Evolutionary conservation across 768 basidiomycete genomes (phyloP), one percentile per base, ranked within the genome.

Genomic region (Hygrocybe coccinea): DNA sequence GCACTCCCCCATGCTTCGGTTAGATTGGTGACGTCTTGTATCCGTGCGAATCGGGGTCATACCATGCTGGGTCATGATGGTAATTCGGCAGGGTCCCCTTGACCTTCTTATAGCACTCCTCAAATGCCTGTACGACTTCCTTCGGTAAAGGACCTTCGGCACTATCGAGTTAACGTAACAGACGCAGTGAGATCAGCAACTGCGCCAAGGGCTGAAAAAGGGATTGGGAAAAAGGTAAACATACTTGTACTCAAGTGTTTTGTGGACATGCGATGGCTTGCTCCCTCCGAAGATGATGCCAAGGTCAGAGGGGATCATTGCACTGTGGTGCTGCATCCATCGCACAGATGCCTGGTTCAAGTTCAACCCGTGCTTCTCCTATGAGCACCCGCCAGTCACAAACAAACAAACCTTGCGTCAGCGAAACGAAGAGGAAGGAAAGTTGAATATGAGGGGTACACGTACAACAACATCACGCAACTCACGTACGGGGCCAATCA

Each of bases 91-190:
- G 47, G 5, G 62, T 55, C 4, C 59, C 65, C 43, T 60, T 67
- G 10, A 77, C 74, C 39, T 74, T 68, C 39, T 57, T 59, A 62
- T 75, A 77, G 6, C 79, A 77, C 47, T 78, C 73, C 47, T 82
- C 77, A 19, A 79, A 69, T 12, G 74, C 76, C 39, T 74, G 65
- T 7, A 82, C 67, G 2, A 83, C 73, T 19, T 74, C 75, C 33
- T 78, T 70, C 1, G 79, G 77, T n/a, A 82, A 67, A 0, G 80
- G 79, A 0, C 80, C 80, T 59, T 79, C 77, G 59, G 74, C 76
- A 52, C 71, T 69, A 52, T 74, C 69, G 37, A n/a, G n/a, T n/a
- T n/a, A n/a, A n/a, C n/a, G n/a, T n/a, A n/a, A 61, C 60, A 38
- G 71, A 65, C 29, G n/a, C n/a, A n/a, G n/a, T n/a, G n/a, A n/a